Percentiles rank a stretch among this genome's conserved stretches.
Conservation (phyloP, 108 stramenopile genomes). For the Pseudonitzschia multiseries region DNA sequence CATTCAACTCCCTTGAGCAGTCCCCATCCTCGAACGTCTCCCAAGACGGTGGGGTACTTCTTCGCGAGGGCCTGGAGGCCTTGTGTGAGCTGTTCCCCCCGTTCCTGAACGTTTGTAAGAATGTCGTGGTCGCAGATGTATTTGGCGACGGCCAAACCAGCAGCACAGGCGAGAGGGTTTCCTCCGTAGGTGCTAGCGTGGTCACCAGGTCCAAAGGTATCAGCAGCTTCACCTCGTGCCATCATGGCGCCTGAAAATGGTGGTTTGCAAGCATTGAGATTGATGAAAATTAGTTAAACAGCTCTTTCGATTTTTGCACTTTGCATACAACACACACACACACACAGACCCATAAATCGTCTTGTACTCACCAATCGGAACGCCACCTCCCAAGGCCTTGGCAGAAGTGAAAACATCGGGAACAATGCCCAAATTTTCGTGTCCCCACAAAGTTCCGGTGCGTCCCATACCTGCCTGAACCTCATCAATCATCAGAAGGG, state of each 20-base stretch:
- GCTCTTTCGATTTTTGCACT: neutral
- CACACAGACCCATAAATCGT: neutral
- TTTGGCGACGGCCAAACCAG: constrained; percentile 87
- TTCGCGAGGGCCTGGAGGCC: constrained; percentile 68
- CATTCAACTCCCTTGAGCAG: constrained; percentile 81
- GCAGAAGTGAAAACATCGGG: constrained; percentile 97
- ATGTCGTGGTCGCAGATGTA: constrained; percentile 81
- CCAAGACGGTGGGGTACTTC: constrained; percentile 80
- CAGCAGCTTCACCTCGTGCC: constrained; percentile 80
- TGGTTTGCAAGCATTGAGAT: neutral
- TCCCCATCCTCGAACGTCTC: constrained; percentile 93
- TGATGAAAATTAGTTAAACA: neutral
- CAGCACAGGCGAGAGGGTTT: constrained; percentile 90
- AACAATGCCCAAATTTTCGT: constrained; percentile 85
- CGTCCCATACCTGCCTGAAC: constrained; percentile 99
- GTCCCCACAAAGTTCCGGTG: constrained; percentile 93
- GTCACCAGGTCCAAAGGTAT: constrained; percentile 94
- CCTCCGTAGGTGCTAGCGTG: constrained; percentile 98
- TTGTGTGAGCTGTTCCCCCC: constrained; percentile 82
- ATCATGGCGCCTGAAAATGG: constrained; percentile 88
- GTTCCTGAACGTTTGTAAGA: constrained; percentile 79
- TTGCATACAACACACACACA: neutral
- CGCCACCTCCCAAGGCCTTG: constrained; percentile 97
- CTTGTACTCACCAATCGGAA: constrained; percentile 70
- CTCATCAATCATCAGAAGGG: constrained; percentile 94